phyloP scores from a whole-genome alignment of 441 rosid genomes.

The Eruca vesicaria region DNA sequence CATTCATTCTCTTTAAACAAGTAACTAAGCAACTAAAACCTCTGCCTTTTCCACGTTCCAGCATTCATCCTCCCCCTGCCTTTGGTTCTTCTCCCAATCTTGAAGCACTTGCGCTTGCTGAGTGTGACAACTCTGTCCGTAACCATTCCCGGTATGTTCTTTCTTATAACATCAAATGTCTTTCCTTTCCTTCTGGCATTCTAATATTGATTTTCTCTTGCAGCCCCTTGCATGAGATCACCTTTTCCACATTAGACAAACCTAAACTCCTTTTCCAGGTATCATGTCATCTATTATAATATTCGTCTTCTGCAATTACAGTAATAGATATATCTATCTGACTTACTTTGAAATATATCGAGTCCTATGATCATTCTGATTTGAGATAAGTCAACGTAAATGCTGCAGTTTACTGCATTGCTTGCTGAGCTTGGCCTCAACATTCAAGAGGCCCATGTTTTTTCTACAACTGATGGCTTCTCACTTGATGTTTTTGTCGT shows the following conservation, averaged over 20 bases:
- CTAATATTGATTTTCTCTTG: too few species aligned
- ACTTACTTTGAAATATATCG: too few species aligned
- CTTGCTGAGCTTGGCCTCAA: constrained; percentile 73
- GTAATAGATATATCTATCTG: too few species aligned
- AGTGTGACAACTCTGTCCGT: constrained; percentile 54
- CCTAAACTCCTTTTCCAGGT: constrained; percentile 82
- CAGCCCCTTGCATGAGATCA: constrained; percentile 75
- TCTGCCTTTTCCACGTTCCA: constrained; percentile 42
- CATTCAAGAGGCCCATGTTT: constrained; percentile 78
- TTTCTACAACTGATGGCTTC: constrained; percentile 69
- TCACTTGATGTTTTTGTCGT: constrained; percentile 78
- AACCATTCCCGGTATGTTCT: constrained; percentile 29
- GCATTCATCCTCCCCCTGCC: constrained; percentile 77
- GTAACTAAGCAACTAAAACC: neutral
- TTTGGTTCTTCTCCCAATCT: constrained; percentile 79
- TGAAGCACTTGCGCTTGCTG: constrained; percentile 60
- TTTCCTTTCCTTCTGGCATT: too few species aligned
- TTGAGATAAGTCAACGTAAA: constrained; percentile 26
- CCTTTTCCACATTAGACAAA: constrained; percentile 67
- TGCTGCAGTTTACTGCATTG: constrained; percentile 59
- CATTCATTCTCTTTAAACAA: neutral
- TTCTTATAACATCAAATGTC: too few species aligned
- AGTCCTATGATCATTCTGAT: constrained; percentile 1
- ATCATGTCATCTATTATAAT: too few species aligned
- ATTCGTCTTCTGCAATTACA: too few species aligned